Conservation (phyloP, 352 stramenopile species). For the Phytophthora pluvialis region DNA sequence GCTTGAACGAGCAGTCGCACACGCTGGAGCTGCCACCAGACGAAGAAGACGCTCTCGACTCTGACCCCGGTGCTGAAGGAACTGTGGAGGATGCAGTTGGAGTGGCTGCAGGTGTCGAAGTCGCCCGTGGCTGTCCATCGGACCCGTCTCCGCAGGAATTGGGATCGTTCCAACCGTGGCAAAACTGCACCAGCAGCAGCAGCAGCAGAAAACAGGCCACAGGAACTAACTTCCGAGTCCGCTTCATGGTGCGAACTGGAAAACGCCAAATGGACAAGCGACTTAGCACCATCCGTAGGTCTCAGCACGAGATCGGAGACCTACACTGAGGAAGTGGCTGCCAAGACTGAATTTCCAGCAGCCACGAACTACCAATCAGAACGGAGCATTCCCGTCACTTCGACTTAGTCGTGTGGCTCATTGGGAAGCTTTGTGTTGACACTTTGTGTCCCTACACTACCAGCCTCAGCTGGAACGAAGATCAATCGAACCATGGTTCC, state of each 20-base stretch:
- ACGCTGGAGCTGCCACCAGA: neutral
- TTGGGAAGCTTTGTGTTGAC: conserved; percentile 3
- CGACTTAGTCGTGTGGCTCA: conserved; percentile 16
- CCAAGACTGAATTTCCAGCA: conserved; percentile 29
- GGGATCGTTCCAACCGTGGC: neutral
- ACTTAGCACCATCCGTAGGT: conserved; percentile 2
- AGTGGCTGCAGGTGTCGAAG: conserved; percentile 19
- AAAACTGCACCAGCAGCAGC: conserved; percentile 10
- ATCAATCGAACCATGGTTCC: too few relatives aligned
- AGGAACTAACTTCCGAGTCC: neutral
- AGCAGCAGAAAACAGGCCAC: conserved; percentile 2
- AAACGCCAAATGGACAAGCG: conserved; percentile 17
- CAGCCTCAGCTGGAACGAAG: too few relatives aligned
- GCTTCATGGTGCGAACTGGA: conserved; percentile 15
- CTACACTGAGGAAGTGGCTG: conserved; percentile 22
- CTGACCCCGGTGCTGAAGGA: conserved; percentile 24
- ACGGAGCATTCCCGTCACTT: conserved; percentile 16
- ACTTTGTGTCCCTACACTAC: neutral
- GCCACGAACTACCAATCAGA: conserved; percentile 29
- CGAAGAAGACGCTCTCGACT: conserved; percentile 25
- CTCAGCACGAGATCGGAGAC: conserved; percentile 7
- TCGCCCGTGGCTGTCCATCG: neutral
- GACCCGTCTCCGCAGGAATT: conserved; percentile 25
- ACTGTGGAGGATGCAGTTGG: conserved; percentile 20
- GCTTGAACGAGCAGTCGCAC: conserved; percentile 20